Evolutionary conservation across 441 rosid genomes (phyloP).

Genomic region (Euphorbia schlechtendalii): DNA sequence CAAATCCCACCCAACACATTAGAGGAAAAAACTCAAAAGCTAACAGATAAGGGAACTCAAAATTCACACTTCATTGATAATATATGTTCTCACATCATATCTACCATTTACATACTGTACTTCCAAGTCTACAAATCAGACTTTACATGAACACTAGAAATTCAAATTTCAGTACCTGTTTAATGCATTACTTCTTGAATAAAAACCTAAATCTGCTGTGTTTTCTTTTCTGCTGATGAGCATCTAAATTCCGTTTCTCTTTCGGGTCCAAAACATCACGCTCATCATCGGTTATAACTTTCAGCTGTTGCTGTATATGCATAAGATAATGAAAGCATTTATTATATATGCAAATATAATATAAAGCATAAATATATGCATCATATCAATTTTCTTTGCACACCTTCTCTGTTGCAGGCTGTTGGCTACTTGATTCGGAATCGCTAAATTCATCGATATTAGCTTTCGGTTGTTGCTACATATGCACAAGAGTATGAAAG

Average conservation of each 20-base stretch:
- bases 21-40: too few species aligned
- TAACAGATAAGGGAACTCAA: too few species aligned
- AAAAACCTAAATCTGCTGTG: conserved; percentile 16
- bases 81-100: too few species aligned
- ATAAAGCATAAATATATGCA: too few species aligned
- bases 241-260: neutral
- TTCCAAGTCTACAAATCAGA: neutral
- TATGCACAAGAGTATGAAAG: neutral
- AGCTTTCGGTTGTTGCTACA: neutral
- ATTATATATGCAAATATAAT: too few species aligned
- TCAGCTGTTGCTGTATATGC: neutral
- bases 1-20: too few species aligned
- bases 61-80: too few species aligned
- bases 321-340: too few species aligned
- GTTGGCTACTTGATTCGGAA: neutral
- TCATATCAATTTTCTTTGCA: neutral
- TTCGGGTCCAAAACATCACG: neutral
- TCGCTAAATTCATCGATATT: neutral
- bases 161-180: neutral
- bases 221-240: neutral
- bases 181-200: neutral
- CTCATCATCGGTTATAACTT: neutral
- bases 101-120: too few species aligned
- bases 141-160: neutral
- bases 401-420: neutral